A percentile compares a stretch with the other conserved stretches of the same genome.
phyloP scores from a whole-genome alignment of 176 grass and related monocot species.

The Musa troglodytarum region DNA sequence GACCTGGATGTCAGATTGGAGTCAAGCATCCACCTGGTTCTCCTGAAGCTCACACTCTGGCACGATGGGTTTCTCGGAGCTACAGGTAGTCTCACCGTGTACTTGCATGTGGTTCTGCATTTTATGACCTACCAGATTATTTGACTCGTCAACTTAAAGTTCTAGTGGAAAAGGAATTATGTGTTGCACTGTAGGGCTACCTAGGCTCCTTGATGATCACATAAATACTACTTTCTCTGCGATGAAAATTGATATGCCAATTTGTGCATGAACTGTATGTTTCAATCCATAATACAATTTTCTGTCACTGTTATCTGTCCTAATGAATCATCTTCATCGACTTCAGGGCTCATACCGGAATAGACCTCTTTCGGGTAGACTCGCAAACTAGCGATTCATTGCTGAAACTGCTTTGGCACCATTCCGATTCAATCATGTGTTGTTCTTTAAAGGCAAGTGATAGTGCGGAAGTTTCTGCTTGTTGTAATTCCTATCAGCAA shows the following conservation, averaged over 20 bases:
- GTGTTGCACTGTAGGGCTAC: too few relatives aligned
- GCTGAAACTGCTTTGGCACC: conserved; percentile 71
- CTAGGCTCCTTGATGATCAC: too few relatives aligned
- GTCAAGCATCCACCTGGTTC: conserved; percentile 60
- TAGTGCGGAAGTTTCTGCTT: background rate
- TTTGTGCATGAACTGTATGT: background rate
- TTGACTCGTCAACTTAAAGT: too few relatives aligned
- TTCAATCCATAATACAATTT: background rate
- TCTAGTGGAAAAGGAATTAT: too few relatives aligned
- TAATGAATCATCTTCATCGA: background rate
- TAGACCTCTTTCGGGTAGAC: conserved; percentile 48
- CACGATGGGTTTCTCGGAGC: conserved; percentile 64
- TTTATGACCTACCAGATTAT: background rate
- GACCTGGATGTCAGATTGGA: conserved; percentile 38
- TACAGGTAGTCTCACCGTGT: conserved; percentile 40
- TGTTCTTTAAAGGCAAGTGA: conserved; percentile 73
- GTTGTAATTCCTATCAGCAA: too few relatives aligned
- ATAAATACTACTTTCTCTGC: too few relatives aligned
- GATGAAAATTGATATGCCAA: background rate
- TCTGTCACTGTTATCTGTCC: background rate
- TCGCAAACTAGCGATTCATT: conserved; percentile 31
- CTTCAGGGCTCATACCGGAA: conserved; percentile 60
- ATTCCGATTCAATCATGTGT: conserved; percentile 67
- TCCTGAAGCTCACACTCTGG: conserved; percentile 63
- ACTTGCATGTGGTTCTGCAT: background rate